Evolutionary conservation across 352 stramenopile species (phyloP).

Genomic region (Blastocystis sp.): DNA sequence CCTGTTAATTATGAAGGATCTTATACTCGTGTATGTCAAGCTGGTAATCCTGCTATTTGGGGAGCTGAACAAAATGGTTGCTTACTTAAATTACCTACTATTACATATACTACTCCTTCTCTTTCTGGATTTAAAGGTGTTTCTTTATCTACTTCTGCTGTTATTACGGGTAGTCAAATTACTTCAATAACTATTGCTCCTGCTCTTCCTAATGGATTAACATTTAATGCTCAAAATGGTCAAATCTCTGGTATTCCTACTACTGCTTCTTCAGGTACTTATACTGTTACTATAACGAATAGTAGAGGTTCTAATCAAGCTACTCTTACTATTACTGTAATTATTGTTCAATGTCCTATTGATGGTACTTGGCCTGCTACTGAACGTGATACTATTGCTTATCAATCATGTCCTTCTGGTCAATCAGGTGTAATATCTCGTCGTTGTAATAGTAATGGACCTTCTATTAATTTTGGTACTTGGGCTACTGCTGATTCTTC

Average conservation of each 20-base stretch:
- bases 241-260: constrained; percentile 28
- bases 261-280: constrained; percentile 3
- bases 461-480: not conserved
- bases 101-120: constrained; percentile 7
- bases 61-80: constrained; percentile 5
- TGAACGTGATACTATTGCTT: constrained; percentile 18
- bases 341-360: not conserved
- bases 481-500: constrained; percentile 25
- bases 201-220: constrained; percentile 15
- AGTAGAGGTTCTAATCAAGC: constrained; percentile 7
- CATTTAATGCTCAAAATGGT: constrained; percentile 14
- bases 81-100: constrained; percentile 14
- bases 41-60: constrained; percentile 13
- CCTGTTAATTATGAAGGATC: constrained; percentile 8
- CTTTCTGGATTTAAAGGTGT: constrained; percentile 25
- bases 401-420: not conserved
- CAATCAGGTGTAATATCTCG: constrained; percentile 3
- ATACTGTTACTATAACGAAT: constrained; percentile 22
- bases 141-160: constrained; percentile 15
- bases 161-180: constrained; percentile 12
- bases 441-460: constrained; percentile 4
- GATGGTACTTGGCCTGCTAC: constrained; percentile 17
- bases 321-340: constrained; percentile 28
- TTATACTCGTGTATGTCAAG: constrained; percentile 7
- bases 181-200: constrained; percentile 11